Percentiles rank a stretch among this genome's conserved stretches.
These are phyloP conservation scores for Tolypocladium inflatum DNA, from an alignment of 2,329 filamentous ascomycete genomes.

Conservation along the genomic window DNA sequence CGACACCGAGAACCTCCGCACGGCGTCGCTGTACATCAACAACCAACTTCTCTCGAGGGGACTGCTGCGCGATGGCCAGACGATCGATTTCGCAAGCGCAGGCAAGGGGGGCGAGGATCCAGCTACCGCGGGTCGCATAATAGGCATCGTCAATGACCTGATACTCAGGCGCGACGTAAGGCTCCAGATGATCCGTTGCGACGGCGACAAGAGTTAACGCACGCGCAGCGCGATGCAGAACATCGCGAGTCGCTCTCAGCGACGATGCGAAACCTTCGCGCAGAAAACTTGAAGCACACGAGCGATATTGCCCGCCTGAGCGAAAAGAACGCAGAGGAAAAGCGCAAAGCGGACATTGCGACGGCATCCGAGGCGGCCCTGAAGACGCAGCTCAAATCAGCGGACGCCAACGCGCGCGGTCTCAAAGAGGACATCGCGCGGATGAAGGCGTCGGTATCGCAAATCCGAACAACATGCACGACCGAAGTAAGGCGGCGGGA, in stretches of 20 bases:
- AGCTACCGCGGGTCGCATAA: conserved; percentile 73
- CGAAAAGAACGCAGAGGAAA: conserved; percentile 43
- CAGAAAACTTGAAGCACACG: conserved; percentile 65
- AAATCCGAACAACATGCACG: conserved; percentile 77
- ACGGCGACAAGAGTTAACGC: conserved; percentile 5
- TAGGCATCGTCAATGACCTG: conserved; percentile 89
- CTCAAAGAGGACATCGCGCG: conserved; percentile 76
- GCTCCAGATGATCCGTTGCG: not conserved
- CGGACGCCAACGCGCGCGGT: conserved; percentile 64
- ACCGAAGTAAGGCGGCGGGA: conserved; percentile 89
- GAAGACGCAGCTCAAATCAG: conserved; percentile 59
- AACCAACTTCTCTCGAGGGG: conserved; percentile 60
- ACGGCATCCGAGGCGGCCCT: conserved; percentile 65
- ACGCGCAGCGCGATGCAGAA: conserved; percentile 68
- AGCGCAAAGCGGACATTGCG: conserved; percentile 44
- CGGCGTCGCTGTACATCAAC: conserved; percentile 64
- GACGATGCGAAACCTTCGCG: conserved; percentile 66
- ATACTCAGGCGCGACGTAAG: conserved; percentile 79
- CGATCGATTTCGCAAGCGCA: conserved; percentile 74
- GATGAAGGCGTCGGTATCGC: conserved; percentile 69
- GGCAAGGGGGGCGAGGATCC: conserved; percentile 47
- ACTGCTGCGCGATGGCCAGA: conserved; percentile 56
- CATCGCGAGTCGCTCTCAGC: conserved; percentile 75
- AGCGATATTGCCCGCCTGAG: conserved; percentile 53
- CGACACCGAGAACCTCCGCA: conserved; percentile 52